Percentiles rank a stretch among this genome's conserved stretches.
Evolutionary conservation across 2,329 filamentous ascomycete genomes (phyloP).

Genomic region (Hypomyces rosellus): DNA sequence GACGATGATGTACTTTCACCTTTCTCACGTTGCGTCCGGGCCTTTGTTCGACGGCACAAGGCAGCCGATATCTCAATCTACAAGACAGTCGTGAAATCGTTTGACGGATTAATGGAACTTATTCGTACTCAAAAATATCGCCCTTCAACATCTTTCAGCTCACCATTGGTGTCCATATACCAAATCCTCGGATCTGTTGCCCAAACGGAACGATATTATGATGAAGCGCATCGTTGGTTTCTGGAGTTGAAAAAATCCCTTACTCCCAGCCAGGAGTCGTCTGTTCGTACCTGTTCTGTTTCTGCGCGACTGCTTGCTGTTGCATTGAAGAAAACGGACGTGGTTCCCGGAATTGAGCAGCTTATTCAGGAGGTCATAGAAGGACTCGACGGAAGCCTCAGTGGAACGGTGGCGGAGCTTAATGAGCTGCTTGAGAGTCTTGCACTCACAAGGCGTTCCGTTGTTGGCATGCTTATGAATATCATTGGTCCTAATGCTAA

Average conservation of each 20-base stretch:
- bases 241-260: conserved; percentile 36
- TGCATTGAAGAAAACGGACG: conserved; percentile 39
- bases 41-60: conserved; percentile 50
- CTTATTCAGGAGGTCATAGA: conserved; percentile 45
- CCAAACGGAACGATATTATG: conserved; percentile 37
- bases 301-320: conserved; percentile 51
- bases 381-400: conserved; percentile 51
- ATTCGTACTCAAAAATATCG: conserved; percentile 29
- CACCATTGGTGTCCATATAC: conserved; percentile 42
- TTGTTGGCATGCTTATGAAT: conserved; percentile 41
- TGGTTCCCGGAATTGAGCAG: conserved; percentile 31
- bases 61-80: conserved; percentile 33
- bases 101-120: conserved; percentile 25
- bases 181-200: conserved; percentile 47
- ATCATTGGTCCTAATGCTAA: conserved; percentile 17
- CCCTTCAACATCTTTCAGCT: conserved; percentile 32
- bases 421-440: conserved; percentile 55
- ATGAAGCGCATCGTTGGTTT: conserved; percentile 52
- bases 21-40: conserved; percentile 54
- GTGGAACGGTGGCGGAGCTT: conserved; percentile 52
- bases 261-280: conserved; percentile 36
- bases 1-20: conserved; percentile 62
- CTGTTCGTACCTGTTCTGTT: conserved; percentile 44
- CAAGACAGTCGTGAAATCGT: conserved; percentile 26
- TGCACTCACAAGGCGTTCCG: conserved; percentile 48